These are phyloP conservation scores for Trichoderma erinaceum DNA, from an alignment of 495 filamentous ascomycete genomes.

Conservation along the genomic window DNA sequence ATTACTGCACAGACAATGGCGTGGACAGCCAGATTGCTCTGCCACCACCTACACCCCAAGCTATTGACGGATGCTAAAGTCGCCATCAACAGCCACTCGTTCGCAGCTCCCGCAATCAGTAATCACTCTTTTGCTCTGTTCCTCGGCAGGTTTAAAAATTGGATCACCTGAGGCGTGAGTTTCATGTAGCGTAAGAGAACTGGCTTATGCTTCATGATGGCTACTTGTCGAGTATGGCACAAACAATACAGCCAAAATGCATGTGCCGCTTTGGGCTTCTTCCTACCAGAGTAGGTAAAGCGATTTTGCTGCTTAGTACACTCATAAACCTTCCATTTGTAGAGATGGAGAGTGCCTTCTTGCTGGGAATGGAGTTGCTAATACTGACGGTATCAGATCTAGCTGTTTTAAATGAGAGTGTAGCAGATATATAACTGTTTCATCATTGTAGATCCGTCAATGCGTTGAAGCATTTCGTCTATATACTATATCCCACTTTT, in stretches of 20 bases:
- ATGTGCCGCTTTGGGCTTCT: no score
- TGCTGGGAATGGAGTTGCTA: neutral
- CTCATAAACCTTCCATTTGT: no score
- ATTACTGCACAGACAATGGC: neutral
- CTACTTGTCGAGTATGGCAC: neutral
- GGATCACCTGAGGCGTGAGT: neutral
- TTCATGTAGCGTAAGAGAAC: neutral
- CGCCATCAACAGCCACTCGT: constrained; percentile 6
- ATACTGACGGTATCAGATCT: neutral
- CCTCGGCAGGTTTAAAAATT: no score
- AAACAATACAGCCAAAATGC: no score
- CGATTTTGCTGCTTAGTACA: no score
- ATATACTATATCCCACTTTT: neutral
- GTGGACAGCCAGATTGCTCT: neutral
- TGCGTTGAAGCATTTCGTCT: neutral
- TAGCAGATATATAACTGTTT: neutral
- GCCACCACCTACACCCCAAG: neutral
- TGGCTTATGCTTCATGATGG: neutral
- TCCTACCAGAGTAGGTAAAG: no score
- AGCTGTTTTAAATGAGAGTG: neutral
- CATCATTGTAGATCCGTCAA: neutral
- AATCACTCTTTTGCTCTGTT: neutral
- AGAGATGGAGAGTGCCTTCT: neutral
- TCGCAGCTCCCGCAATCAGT: neutral
- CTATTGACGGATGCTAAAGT: neutral